These are phyloP conservation scores for Phyllosticta paracitricarpa DNA, from an alignment of 2,329 filamentous ascomycete species.

Conservation along the genomic window DNA sequence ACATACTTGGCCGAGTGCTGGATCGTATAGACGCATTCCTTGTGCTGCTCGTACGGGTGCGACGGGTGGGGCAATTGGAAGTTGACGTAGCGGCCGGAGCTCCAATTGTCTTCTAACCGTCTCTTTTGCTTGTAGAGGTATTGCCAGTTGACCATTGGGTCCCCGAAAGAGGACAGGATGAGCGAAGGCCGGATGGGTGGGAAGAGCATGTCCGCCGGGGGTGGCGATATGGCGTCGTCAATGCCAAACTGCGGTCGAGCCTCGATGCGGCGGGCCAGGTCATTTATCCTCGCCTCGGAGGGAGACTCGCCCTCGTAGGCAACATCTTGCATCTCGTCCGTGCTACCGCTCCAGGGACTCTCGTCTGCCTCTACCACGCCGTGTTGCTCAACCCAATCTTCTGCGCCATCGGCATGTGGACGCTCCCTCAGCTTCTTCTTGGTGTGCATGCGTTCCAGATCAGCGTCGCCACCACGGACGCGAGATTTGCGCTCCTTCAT, in stretches of 20 bases:
- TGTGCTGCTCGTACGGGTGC: constrained; percentile 71
- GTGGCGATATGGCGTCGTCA: constrained; percentile 7
- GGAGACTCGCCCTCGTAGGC: constrained; percentile 14
- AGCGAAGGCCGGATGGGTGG: constrained; percentile 26
- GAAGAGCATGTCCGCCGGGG: constrained; percentile 6
- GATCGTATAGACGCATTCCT: constrained; percentile 89
- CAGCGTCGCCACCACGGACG: constrained; percentile 7
- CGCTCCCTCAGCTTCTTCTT: constrained; percentile 43
- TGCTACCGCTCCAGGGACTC: constrained; percentile 16
- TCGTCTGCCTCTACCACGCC: constrained; percentile 38
- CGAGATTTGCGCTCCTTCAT: constrained; percentile 37
- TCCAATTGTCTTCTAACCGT: constrained; percentile 84
- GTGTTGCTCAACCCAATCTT: constrained; percentile 38
- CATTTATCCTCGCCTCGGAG: constrained; percentile 11
- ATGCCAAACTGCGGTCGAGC: constrained; percentile 8
- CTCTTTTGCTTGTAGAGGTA: constrained; percentile 84
- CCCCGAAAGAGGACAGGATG: constrained; percentile 24
- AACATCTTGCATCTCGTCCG: constrained; percentile 31
- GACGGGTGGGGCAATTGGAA: constrained; percentile 85
- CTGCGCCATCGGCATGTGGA: constrained; percentile 19
- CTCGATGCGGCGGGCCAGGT: constrained; percentile 4
- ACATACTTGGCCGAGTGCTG: constrained; percentile 80
- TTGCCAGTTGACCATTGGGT: constrained; percentile 75
- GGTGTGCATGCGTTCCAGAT: constrained; percentile 28
- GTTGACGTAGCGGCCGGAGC: constrained; percentile 66